Base-by-base conservation (phyloP, 1,284 basidiomycete genomes). In the Porogramme epimiltina region DNA sequence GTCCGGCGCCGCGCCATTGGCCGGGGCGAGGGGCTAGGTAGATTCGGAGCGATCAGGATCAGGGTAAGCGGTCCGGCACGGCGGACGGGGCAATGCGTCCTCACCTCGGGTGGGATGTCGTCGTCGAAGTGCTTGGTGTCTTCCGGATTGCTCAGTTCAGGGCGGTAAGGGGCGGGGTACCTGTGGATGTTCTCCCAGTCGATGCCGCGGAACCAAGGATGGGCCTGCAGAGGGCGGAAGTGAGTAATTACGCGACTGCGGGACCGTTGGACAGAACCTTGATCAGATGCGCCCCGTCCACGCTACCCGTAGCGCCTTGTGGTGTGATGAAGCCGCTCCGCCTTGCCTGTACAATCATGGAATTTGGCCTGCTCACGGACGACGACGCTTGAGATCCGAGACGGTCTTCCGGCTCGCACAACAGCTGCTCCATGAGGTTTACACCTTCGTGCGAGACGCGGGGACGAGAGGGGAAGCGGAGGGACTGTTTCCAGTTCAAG, bases 351-450 rank as follows among this genome's bases (percentile, higher is more conserved):
- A 87, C 72, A 61, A 92, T 79, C 69, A 91, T 78, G 28, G 89
- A 88, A 69, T 93, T 87, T 18, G 90, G 89, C 52, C 89, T 76
- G 47, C 81, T 85, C 38, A 84, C 83, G 48, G 86, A 88, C 36
- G 83, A 76, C 11, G 81, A 78, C 11, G 80, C 71, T 65, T 87
- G 82, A 52, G 86, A 89, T 19, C 95, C 95, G 28, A 99, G 78
- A 28, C 95, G 84, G 67, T 98, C 94, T 71, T 96, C 93, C 4
- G 92, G 87, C 70, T 98, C 95, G 70, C 96, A 98, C 28, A 98
- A 81, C 18, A 98, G 79, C 55, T 85, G 83, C 60, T 87, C 80
- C 80, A 98, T 93, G 63, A 98, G 78, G 73, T 89, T 87, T 57
- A 93, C 80, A 33, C 88, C 95, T 70, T 95, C 91, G 60, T 83